Evolutionary conservation across 352 stramenopile species (phyloP), one percentile per base, ranked within the genome.

Genomic region (Phytopythium helicoides): DNA sequence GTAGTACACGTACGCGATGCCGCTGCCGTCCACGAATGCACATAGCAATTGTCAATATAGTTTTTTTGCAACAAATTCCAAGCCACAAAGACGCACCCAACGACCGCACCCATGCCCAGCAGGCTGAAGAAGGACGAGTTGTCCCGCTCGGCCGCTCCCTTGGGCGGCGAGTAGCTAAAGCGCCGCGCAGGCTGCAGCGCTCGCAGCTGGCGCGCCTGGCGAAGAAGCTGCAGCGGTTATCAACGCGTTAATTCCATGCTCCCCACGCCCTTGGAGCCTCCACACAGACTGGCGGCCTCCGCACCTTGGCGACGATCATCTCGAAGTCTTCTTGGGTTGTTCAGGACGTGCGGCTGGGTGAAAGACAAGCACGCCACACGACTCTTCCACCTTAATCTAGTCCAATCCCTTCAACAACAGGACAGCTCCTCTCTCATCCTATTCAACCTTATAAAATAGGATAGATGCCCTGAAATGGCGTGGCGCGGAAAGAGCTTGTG

Each of bases 111-210:
- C 21, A 93, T 68, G 16, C 70, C 76, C 18, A 94, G 52, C 40
- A 94, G 58, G n/a, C 79, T 87, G 55, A 93, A 84, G 53, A 88
- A 86, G 19, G 76, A 87, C 54, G 85, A 91, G 57, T 90, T 93
- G 66, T 93, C 85, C 48, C 76, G 75, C 26, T 64, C 64, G 25
- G 74, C 83, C 3, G 75, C 65, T 18, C 78, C 76, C 41, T 73
- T 75, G 16, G 76, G 80, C n/a, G 82, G 70, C 26, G 76, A 54
- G 47, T 90, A 90, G 63, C 78, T 90, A 48, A 90, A 75, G 50
- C 68, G 77, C 15, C 77, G 76, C 25, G 71, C 52, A 18, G 73
- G 57, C 37, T 67, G 64, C 31, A 65, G 31, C n/a, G 55, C 25
- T 8, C 51, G 68, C 15, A 69, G 42, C 9, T 64, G 54, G 22